Percentiles rank a stretch among this genome's conserved stretches.
Conservation (phyloP, 2,329 filamentous ascomycete genomes). For the Ceratocystis papillata region DNA sequence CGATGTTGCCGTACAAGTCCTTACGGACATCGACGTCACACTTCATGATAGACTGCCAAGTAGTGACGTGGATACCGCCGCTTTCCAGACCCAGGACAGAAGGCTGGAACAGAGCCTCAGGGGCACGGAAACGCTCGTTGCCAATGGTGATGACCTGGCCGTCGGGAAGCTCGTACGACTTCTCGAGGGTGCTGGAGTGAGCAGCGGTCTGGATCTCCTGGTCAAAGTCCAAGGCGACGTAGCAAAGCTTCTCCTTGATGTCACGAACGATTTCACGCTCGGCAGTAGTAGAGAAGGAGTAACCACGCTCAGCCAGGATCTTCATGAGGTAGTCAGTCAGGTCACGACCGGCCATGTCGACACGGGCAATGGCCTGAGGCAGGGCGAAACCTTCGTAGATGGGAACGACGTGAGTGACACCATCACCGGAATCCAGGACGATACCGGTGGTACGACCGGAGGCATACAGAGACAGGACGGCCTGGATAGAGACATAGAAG, state of each 20-base stretch:
- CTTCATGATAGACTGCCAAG: conserved; percentile 99
- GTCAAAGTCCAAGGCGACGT: conserved; percentile 99
- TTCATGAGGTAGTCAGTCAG: conserved; percentile 99
- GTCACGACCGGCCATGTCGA: conserved; percentile 99
- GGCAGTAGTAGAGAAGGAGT: conserved; percentile 99
- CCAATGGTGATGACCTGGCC: conserved; percentile 99
- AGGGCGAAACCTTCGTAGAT: conserved; percentile 99
- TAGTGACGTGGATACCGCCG: conserved; percentile 98
- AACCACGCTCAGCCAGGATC: conserved; percentile 98
- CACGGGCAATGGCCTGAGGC: conserved; percentile 98
- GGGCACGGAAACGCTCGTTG: conserved; percentile 99
- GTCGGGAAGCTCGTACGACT: conserved; percentile 99
- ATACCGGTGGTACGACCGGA: conserved; percentile 99
- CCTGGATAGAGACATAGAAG: conserved; percentile 99
- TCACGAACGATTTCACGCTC: conserved; percentile 99
- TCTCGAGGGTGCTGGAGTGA: conserved; percentile 97
- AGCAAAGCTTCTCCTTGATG: conserved; percentile 99
- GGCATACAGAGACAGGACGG: conserved; percentile 96
- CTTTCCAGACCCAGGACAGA: conserved; percentile 95
- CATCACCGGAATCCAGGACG: conserved; percentile 98
- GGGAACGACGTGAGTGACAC: conserved; percentile 99
- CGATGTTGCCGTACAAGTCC: conserved; percentile 99
- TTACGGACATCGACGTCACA: conserved; percentile 99
- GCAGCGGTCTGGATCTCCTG: conserved; percentile 99
- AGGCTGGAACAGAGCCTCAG: conserved; percentile 99